Evolutionary conservation across 306 rosid species (phyloP).

Genomic region (Sophora flavescens): DNA sequence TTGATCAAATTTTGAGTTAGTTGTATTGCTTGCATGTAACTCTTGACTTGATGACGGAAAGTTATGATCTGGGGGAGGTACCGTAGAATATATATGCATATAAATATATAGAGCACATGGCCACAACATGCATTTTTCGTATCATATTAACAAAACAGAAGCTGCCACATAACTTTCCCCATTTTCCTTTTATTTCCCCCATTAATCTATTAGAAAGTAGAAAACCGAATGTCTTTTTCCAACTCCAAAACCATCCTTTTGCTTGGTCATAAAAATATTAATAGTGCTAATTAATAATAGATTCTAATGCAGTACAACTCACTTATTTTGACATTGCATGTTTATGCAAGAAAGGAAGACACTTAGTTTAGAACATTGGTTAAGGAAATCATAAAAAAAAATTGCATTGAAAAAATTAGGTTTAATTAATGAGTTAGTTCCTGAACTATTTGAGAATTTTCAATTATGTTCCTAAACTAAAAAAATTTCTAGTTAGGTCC

Average conservation of each 20-base stretch:
- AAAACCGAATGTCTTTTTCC: background rate
- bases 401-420: no score
- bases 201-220: background rate
- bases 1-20: no score
- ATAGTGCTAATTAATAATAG: background rate
- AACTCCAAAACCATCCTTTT: background rate
- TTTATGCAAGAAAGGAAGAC: constrained; percentile 25
- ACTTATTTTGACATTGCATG: constrained; percentile 36
- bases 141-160: constrained; percentile 8
- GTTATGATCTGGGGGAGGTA: background rate
- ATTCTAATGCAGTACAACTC: constrained; percentile 37
- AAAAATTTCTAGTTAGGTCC: no score
- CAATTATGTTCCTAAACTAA: no score
- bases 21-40: background rate
- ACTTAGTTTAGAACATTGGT: no score
- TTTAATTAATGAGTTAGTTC: no score
- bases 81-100: background rate
- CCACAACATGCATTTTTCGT: background rate
- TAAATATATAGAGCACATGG: background rate
- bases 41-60: background rate
- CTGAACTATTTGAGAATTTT: no score
- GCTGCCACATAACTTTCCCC: background rate
- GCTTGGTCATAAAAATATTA: background rate
- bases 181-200: background rate
- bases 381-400: no score